phyloP scores from a whole-genome alignment of 345 rosid genomes.

The Crucihimalaya himalaica region DNA sequence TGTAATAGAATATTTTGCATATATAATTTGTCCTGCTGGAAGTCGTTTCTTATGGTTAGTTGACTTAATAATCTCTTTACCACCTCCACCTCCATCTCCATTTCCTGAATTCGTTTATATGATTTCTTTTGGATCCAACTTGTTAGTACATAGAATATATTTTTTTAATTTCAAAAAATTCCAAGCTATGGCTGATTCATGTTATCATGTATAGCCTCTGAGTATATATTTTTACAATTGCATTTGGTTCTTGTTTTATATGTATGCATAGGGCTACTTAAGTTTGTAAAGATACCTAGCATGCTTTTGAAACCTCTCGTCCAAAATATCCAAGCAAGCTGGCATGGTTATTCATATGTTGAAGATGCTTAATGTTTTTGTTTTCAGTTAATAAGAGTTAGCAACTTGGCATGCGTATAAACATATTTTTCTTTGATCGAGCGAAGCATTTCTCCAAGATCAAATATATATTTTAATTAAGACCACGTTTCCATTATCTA shows the following conservation, averaged over 20 bases:
- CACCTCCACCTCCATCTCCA: too few species aligned
- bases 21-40: too few species aligned
- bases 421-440: not conserved
- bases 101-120: too few species aligned
- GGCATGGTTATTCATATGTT: not conserved
- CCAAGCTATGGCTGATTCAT: slow-evolving; percentile 62
- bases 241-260: not conserved
- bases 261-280: not conserved
- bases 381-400: not conserved
- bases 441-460: not conserved
- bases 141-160: too few species aligned
- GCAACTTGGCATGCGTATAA: not conserved
- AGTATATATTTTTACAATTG: not conserved
- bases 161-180: slow-evolving; percentile 42
- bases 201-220: slow-evolving; percentile 58
- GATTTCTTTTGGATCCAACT: too few species aligned
- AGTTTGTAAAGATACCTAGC: not conserved
- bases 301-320: slow-evolving; percentile 5
- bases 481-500: slow-evolving; percentile 23
- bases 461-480: slow-evolving; percentile 23
- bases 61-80: too few species aligned
- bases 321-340: not conserved
- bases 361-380: not conserved
- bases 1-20: too few species aligned
- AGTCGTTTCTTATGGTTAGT: too few species aligned